phyloP scores from a whole-genome alignment of 345 rosid genomes.

The Turnera subulata region DNA sequence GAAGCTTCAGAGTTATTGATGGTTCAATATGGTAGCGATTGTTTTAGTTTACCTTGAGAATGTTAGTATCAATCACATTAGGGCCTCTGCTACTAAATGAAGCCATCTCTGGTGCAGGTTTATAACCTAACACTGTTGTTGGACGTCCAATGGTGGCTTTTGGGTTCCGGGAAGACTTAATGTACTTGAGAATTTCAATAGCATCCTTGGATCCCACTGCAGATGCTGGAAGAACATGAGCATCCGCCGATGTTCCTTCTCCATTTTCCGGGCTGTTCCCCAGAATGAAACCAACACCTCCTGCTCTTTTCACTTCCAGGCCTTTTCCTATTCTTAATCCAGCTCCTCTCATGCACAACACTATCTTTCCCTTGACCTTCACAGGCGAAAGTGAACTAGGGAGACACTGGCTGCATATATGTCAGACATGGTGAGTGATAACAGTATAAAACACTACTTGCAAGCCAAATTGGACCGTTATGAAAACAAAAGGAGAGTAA shows the following conservation, averaged over 20 bases:
- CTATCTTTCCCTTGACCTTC: constrained; percentile 74
- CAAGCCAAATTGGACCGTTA: too few species aligned
- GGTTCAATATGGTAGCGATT: neutral
- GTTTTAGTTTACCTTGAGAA: constrained; percentile 56
- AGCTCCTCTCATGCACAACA: constrained; percentile 63
- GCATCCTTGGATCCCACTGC: constrained; percentile 28
- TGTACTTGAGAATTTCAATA: constrained; percentile 42
- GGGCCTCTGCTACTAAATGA: constrained; percentile 80
- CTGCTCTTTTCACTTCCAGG: constrained; percentile 74
- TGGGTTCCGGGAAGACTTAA: constrained; percentile 54
- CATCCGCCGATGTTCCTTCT: constrained; percentile 24
- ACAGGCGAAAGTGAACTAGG: constrained; percentile 50
- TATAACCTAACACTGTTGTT: constrained; percentile 34
- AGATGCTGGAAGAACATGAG: constrained; percentile 65
- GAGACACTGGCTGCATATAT: constrained; percentile 66
- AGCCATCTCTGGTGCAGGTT: constrained; percentile 69
- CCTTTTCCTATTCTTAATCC: constrained; percentile 60
- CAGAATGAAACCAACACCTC: constrained; percentile 68
- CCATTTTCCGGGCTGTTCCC: constrained; percentile 43
- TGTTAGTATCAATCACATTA: constrained; percentile 43
- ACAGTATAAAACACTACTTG: too few species aligned
- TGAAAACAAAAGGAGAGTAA: neutral
- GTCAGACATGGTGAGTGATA: too few species aligned
- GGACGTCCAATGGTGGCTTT: constrained; percentile 43
- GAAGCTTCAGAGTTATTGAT: neutral